Percentiles rank a stretch among this genome's conserved stretches.
Evolutionary conservation across 1,284 basidiomycete genomes (phyloP).

Genomic region (Vanrija sp.): DNA sequence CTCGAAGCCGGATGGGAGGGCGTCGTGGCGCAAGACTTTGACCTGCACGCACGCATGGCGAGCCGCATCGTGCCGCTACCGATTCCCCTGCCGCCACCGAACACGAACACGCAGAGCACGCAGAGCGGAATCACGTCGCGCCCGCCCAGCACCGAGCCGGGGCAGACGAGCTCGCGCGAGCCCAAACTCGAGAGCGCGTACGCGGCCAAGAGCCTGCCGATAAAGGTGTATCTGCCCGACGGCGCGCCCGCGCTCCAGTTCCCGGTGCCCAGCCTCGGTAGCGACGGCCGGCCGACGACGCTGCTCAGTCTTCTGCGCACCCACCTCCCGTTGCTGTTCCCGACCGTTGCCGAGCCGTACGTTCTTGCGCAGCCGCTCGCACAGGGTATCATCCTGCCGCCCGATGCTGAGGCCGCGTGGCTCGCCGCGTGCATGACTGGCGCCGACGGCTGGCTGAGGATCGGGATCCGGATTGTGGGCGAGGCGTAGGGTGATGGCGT

Average conservation of each 20-base stretch:
- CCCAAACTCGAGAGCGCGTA: slow-evolving; percentile 58
- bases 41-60: slow-evolving; percentile 87
- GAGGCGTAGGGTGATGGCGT: slow-evolving; percentile 2
- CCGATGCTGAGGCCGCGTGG: slow-evolving; percentile 89
- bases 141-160: slow-evolving; percentile 65
- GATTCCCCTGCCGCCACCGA: slow-evolving; percentile 59
- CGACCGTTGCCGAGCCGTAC: slow-evolving; percentile 33
- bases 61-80: slow-evolving; percentile 64
- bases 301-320: slow-evolving; percentile 46
- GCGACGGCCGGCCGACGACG: slow-evolving; percentile 49
- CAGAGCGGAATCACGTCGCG: slow-evolving; percentile 46
- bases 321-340: slow-evolving; percentile 53
- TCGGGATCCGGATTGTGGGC: slow-evolving; percentile 65
- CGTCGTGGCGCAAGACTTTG: slow-evolving; percentile 88
- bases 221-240: slow-evolving; percentile 85
- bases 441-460: slow-evolving; percentile 89
- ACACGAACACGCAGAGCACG: too few species aligned
- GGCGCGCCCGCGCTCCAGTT: slow-evolving; percentile 82
- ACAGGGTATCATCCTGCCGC: slow-evolving; percentile 81
- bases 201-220: slow-evolving; percentile 77
- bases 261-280: slow-evolving; percentile 66
- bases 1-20: slow-evolving; percentile 94
- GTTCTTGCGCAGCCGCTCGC: slow-evolving; percentile 59
- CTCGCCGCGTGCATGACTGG: slow-evolving; percentile 81
- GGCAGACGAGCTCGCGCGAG: slow-evolving; percentile 51